These are phyloP conservation scores for Corylus heterophylla DNA, from an alignment of 306 rosid genomes.

Conservation along the genomic window DNA sequence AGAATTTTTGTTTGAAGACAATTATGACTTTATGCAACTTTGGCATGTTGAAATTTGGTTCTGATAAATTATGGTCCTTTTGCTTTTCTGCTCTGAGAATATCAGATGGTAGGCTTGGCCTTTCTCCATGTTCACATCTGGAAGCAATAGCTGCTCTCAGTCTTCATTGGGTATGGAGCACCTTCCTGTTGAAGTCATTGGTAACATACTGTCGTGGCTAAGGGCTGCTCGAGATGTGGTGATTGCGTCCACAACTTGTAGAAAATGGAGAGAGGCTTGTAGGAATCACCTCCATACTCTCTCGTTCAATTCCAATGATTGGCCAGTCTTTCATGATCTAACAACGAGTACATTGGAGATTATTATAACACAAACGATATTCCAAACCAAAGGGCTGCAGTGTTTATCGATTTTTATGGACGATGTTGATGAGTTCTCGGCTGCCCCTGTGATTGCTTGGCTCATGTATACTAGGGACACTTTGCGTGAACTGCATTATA, in stretches of 20 bases:
- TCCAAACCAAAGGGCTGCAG: constrained; percentile 71
- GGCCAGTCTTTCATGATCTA: constrained; percentile 57
- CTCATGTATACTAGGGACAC: constrained; percentile 77
- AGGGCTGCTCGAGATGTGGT: constrained; percentile 73
- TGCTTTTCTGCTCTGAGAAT: neutral
- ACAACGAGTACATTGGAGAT: constrained; percentile 61
- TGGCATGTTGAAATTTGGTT: neutral
- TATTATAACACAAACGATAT: constrained; percentile 79
- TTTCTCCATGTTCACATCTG: neutral
- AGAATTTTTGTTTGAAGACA: neutral
- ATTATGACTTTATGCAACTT: neutral
- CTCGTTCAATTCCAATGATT: constrained; percentile 70
- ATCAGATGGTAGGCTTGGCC: neutral
- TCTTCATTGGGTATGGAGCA: constrained; percentile 48
- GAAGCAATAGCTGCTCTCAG: neutral
- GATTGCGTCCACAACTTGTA: constrained; percentile 77
- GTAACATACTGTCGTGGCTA: constrained; percentile 75
- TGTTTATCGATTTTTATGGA: constrained; percentile 71
- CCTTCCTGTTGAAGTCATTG: constrained; percentile 86
- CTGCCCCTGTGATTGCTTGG: constrained; percentile 80
- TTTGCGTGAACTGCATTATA: constrained; percentile 50
- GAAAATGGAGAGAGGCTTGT: constrained; percentile 73
- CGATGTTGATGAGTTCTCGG: constrained; percentile 67
- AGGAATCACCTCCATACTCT: constrained; percentile 63
- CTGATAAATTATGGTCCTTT: neutral